Conservation (phyloP, 176 grass and related monocot species). For the Miscanthus lutarioriparius region DNA sequence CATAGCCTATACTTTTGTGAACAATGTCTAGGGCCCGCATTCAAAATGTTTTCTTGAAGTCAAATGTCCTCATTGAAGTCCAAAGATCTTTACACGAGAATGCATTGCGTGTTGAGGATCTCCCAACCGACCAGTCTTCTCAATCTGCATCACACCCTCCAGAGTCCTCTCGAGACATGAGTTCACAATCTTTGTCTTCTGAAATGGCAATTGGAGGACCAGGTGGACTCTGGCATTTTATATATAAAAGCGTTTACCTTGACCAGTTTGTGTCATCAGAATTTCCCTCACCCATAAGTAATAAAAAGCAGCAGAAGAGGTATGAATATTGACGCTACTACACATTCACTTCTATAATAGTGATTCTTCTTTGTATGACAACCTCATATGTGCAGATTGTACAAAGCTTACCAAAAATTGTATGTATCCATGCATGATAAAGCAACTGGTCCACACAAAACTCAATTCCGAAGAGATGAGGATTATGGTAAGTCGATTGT, state of each 20-base stretch:
- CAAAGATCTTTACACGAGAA: slow-evolving; percentile 75
- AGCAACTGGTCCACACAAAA: slow-evolving; percentile 87
- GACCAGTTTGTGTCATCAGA: slow-evolving; percentile 93
- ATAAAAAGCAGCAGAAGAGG: slow-evolving; percentile 85
- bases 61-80: slow-evolving; percentile 81
- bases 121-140: slow-evolving; percentile 54
- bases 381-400: slow-evolving; percentile 60
- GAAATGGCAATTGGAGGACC: slow-evolving; percentile 61
- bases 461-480: slow-evolving; percentile 85
- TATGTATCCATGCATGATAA: slow-evolving; percentile 94
- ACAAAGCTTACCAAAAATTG: slow-evolving; percentile 86
- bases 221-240: slow-evolving; percentile 96
- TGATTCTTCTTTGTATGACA: slow-evolving; percentile 21
- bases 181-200: slow-evolving; percentile 47
- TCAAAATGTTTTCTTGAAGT: slow-evolving; percentile 83
- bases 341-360: slow-evolving; percentile 3
- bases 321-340: slow-evolving; percentile 23
- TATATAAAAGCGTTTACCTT: slow-evolving; percentile 90
- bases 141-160: slow-evolving; percentile 24
- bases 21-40: slow-evolving; percentile 60
- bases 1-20: slow-evolving; percentile 18
- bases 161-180: slow-evolving; percentile 28
- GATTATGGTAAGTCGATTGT: slow-evolving; percentile 70
- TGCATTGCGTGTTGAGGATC: slow-evolving; percentile 67
- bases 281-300: slow-evolving; percentile 64